phyloP scores from a whole-genome alignment of 2,329 filamentous ascomycete genomes.

The Claviceps fusiformis region DNA sequence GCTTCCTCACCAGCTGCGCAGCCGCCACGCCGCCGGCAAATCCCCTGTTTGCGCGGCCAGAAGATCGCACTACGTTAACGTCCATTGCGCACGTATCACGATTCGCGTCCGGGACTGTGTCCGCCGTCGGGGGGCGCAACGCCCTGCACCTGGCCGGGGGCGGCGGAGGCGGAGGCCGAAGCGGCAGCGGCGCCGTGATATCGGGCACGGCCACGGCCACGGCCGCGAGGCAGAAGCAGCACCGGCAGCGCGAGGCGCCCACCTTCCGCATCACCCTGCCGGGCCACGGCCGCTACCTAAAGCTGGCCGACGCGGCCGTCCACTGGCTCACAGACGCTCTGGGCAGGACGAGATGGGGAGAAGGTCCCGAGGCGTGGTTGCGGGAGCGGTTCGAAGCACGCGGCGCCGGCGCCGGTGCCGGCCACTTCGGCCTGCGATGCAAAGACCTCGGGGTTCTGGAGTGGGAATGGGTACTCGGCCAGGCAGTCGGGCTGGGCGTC shows the following conservation, averaged over 20 bases:
- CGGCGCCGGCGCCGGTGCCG: slow-evolving; percentile 28
- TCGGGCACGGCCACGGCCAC: too few species aligned
- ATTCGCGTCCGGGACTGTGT: slow-evolving; percentile 54
- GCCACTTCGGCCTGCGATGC: slow-evolving; percentile 37
- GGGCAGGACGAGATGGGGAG: slow-evolving; percentile 43
- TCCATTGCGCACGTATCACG: slow-evolving; percentile 49
- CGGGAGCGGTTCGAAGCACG: slow-evolving; percentile 53
- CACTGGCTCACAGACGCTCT: slow-evolving; percentile 48
- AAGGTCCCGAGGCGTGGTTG: slow-evolving; percentile 48
- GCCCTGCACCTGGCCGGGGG: slow-evolving; percentile 50
- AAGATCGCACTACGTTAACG: slow-evolving; percentile 40
- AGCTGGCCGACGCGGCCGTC: slow-evolving; percentile 47
- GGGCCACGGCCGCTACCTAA: slow-evolving; percentile 52
- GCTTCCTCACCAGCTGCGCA: slow-evolving; percentile 46
- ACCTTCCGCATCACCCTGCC: slow-evolving; percentile 48
- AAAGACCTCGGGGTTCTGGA: slow-evolving; percentile 53
- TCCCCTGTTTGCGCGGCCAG: slow-evolving; percentile 33
- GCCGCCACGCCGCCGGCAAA: slow-evolving; percentile 17
- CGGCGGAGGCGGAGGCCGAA: slow-evolving; percentile 33
- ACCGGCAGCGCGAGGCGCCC: not conserved
- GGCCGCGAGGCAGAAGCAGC: too few species aligned
- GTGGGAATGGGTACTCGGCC: slow-evolving; percentile 59
- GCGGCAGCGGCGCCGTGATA: too few species aligned
- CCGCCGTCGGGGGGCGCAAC: slow-evolving; percentile 54
- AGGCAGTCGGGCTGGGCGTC: slow-evolving; percentile 55